Evolutionary conservation across 2,329 filamentous ascomycete genomes (phyloP).

Genomic region (Aureobasidium lini): DNA sequence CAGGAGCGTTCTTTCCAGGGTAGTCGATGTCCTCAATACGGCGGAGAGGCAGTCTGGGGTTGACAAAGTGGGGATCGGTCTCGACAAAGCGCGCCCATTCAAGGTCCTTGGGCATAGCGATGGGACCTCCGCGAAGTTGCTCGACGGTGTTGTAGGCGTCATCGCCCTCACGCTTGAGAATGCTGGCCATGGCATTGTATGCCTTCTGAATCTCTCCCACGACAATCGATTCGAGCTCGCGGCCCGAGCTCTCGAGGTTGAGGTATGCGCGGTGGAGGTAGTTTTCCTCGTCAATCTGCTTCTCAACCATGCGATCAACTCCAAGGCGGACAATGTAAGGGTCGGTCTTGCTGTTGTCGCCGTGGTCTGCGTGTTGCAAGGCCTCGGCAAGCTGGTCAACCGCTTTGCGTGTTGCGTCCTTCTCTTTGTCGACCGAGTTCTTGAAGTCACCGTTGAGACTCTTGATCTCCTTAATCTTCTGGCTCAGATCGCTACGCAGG

Average conservation of each 20-base stretch:
- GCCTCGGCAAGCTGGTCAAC: constrained; percentile 77
- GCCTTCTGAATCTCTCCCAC: constrained; percentile 97
- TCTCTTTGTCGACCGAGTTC: constrained; percentile 92
- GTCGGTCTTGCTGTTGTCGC: constrained; percentile 80
- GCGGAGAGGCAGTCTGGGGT: constrained; percentile 72
- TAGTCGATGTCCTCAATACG: constrained; percentile 79
- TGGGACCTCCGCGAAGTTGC: constrained; percentile 72
- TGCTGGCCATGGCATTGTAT: constrained; percentile 87
- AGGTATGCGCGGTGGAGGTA: constrained; percentile 88
- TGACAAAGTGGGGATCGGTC: constrained; percentile 76
- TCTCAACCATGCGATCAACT: constrained; percentile 85
- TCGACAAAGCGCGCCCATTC: constrained; percentile 84
- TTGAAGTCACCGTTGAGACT: constrained; percentile 90
- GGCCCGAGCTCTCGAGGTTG: constrained; percentile 87
- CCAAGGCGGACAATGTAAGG: constrained; percentile 79
- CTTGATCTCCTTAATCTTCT: constrained; percentile 97
- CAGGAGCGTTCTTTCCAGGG: constrained; percentile 78
- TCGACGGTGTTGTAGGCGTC: constrained; percentile 71
- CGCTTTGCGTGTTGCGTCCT: constrained; percentile 72
- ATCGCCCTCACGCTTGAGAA: constrained; percentile 85
- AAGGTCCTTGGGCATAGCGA: constrained; percentile 87
- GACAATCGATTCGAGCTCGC: constrained; percentile 91
- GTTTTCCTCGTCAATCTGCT: constrained; percentile 93
- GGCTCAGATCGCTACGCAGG: constrained; percentile 76
- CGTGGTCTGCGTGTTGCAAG: constrained; percentile 66